Evolutionary conservation across 331 rosid species (phyloP).

Genomic region (Quercus lobata): DNA sequence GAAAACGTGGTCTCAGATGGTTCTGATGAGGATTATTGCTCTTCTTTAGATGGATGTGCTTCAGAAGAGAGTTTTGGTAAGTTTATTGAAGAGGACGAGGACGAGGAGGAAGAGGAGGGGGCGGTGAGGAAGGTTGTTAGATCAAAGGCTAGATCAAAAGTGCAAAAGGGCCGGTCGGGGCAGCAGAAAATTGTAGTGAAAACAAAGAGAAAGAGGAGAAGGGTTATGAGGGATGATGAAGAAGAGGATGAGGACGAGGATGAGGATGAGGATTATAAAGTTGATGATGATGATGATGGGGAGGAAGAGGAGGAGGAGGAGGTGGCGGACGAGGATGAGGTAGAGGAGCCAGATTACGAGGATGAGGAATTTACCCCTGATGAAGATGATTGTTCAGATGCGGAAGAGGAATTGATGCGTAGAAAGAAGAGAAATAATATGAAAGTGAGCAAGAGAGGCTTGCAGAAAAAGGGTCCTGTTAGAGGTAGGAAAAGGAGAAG

Average conservation of each 20-base stretch:
- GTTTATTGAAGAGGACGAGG: conserved; percentile 40
- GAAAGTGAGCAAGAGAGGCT: conserved; percentile 38
- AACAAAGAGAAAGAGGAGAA: conserved; percentile 35
- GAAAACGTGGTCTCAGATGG: conserved; percentile 53
- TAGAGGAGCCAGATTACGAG: conserved; percentile 30
- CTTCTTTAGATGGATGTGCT: conserved; percentile 45
- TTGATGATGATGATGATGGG: conserved; percentile 1
- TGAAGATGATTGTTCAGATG: conserved; percentile 64
- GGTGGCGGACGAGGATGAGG: neutral
- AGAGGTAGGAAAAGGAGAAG: conserved; percentile 42
- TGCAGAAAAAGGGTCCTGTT: conserved; percentile 35
- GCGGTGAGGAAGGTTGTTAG: conserved; percentile 31
- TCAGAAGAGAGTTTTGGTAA: conserved; percentile 53
- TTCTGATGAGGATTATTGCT: conserved; percentile 49
- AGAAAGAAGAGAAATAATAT: conserved; percentile 40
- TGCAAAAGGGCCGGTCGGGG: conserved; percentile 4
- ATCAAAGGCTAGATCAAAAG: conserved; percentile 31
- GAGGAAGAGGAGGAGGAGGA: conserved; percentile 24
- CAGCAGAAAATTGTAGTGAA: conserved; percentile 19
- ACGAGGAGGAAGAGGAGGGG: conserved; percentile 30
- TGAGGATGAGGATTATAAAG: neutral
- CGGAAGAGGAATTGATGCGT: conserved; percentile 43
- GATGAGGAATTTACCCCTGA: conserved; percentile 60
- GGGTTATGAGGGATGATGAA: conserved; percentile 13
- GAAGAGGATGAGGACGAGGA: neutral